Percentiles rank a stretch among this genome's conserved stretches.
Evolutionary conservation across 164 flowering plant genomes (phyloP).

Genomic region (Sedum album): DNA sequence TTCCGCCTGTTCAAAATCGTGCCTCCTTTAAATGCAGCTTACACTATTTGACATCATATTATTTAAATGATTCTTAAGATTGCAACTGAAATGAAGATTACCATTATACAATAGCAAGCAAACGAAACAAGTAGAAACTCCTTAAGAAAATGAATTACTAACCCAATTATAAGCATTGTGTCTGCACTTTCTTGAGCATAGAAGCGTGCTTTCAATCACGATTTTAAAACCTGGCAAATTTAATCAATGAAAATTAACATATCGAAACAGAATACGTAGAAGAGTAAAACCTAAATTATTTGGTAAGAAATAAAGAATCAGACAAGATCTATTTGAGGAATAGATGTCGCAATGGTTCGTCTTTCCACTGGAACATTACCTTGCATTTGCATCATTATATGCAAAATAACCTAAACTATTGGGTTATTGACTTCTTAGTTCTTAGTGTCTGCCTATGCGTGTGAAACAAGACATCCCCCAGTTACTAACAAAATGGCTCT

Average conservation of each 20-base stretch:
- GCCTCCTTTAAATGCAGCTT: background rate
- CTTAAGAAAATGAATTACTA: background rate
- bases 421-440: too few species aligned
- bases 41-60: background rate
- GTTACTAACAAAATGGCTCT: too few species aligned
- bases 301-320: background rate
- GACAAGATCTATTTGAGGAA: background rate
- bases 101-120: background rate
- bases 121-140: background rate
- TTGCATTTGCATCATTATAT: background rate
- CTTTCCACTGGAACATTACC: background rate
- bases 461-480: background rate
- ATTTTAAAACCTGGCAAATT: slow-evolving; percentile 9
- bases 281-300: background rate
- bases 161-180: background rate
- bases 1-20: background rate
- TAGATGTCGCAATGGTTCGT: background rate
- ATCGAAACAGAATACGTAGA: background rate
- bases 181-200: background rate
- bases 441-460: background rate
- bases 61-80: background rate
- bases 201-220: slow-evolving; percentile 11
- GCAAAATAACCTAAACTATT: too few species aligned
- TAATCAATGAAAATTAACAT: background rate
- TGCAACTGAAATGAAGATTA: background rate